These are phyloP conservation scores for Plasmodium gonderi DNA, from an alignment of 169 alveolate genomes.

Conservation along the genomic window DNA sequence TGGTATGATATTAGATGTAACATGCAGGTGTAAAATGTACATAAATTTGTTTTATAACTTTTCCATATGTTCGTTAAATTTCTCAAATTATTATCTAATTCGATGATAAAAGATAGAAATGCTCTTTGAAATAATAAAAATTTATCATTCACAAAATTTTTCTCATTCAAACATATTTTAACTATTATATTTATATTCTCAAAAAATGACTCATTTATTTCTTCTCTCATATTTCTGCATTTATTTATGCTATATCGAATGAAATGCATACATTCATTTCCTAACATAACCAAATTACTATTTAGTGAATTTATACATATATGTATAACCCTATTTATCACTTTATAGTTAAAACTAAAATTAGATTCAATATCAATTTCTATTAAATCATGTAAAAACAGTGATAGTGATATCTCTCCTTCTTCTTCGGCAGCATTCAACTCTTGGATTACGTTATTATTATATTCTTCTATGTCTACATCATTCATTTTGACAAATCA, in stretches of 20 bases:
- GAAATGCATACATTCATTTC: conserved; percentile 67
- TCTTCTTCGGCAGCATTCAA: conserved; percentile 58
- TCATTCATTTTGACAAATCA: conserved; percentile 33
- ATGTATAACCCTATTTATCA: conserved; percentile 28
- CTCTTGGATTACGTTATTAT: conserved; percentile 58
- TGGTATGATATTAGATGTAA: conserved; percentile 22
- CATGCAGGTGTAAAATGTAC: conserved; percentile 10
- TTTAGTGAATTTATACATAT: conserved; percentile 64
- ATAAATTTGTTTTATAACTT: conserved; percentile 4
- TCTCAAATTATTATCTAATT: conserved; percentile 9
- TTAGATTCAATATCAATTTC: conserved; percentile 70
- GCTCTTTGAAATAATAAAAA: conserved; percentile 41
- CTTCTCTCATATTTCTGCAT: conserved; percentile 46
- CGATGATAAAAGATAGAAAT: conserved; percentile 36
- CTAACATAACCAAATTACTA: conserved; percentile 7
- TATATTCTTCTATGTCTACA: conserved; percentile 52
- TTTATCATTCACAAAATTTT: not conserved
- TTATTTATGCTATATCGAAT: conserved; percentile 60
- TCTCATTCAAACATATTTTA: conserved; percentile 31
- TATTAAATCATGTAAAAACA: conserved; percentile 63
- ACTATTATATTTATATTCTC: conserved; percentile 36
- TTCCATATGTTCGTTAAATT: conserved; percentile 46
- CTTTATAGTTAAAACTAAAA: conserved; percentile 47
- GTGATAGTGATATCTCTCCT: conserved; percentile 40
- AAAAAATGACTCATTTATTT: conserved; percentile 21